Conservation (phyloP, 228 moss, liverwort and hornwort genomes). For the Sphagnum fallax region DNA sequence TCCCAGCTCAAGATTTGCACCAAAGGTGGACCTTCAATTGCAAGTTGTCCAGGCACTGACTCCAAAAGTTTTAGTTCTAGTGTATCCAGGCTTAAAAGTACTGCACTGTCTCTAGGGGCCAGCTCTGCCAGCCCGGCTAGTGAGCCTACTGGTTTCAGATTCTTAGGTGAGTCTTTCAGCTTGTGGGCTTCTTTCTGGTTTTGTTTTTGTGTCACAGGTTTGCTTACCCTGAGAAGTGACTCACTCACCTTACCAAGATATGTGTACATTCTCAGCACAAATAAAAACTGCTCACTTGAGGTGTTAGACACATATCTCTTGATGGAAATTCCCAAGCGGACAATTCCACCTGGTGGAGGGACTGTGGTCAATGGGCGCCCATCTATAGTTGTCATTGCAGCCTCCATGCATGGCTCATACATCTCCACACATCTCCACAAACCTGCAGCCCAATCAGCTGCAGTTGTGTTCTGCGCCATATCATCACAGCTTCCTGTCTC, state of each 20-base stretch:
- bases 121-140: constrained; percentile 57
- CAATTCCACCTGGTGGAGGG: constrained; percentile 71
- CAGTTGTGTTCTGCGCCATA: constrained; percentile 50
- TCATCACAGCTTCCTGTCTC: constrained; percentile 84
- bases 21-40: constrained; percentile 81
- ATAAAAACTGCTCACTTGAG: constrained; percentile 88
- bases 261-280: constrained; percentile 91
- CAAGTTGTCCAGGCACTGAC: constrained; percentile 70
- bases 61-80: constrained; percentile 87
- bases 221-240: constrained; percentile 68
- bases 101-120: constrained; percentile 85
- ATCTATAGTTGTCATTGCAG: constrained; percentile 89
- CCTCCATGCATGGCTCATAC: constrained; percentile 84
- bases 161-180: constrained; percentile 18
- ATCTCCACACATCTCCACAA: constrained; percentile 98
- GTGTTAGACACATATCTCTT: constrained; percentile 87
- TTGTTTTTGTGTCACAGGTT: constrained; percentile 46
- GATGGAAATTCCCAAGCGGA: constrained; percentile 77
- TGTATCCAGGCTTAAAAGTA: constrained; percentile 50
- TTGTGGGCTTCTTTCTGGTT: constrained; percentile 18
- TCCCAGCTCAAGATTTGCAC: constrained; percentile 72
- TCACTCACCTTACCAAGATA: constrained; percentile 82
- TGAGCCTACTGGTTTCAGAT: constrained; percentile 40
- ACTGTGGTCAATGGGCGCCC: constrained; percentile 68
- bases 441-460: constrained; percentile 87